A percentile compares a stretch with the other conserved stretches of the same genome.
Conservation (phyloP, 768 basidiomycete species). For the Lentinula boryana region DNA sequence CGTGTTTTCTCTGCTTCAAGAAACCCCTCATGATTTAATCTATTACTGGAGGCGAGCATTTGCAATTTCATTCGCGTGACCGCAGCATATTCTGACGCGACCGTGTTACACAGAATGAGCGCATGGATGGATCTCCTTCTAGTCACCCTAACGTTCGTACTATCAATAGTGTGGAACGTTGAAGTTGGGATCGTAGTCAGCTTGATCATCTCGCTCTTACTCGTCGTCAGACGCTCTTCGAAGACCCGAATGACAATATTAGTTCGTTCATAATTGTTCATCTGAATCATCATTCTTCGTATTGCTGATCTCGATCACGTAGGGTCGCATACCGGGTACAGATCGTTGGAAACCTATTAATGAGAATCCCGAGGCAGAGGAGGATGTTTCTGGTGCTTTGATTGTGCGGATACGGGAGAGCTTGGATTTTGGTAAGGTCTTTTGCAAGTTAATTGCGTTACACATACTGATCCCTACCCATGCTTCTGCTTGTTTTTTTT, state of each 20-base stretch:
- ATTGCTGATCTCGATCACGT: not conserved
- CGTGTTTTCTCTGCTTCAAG: conserved; percentile 76
- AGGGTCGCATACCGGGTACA: conserved; percentile 88
- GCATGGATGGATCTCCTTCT: conserved; percentile 89
- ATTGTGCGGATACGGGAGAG: conserved; percentile 89
- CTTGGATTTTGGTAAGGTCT: conserved; percentile 74
- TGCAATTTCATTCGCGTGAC: not conserved
- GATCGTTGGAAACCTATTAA: conserved; percentile 87
- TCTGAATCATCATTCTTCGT: not conserved
- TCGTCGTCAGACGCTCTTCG: conserved; percentile 88
- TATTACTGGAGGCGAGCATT: conserved; percentile 72
- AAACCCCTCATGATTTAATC: conserved; percentile 80
- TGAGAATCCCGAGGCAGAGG: conserved; percentile 79
- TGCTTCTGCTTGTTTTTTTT: not conserved
- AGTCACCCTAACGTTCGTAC: conserved; percentile 82
- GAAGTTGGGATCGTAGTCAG: conserved; percentile 92
- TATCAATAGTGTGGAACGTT: conserved; percentile 85
- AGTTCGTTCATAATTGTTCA: conserved; percentile 33
- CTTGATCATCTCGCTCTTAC: conserved; percentile 77
- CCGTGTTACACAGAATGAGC: conserved; percentile 49
- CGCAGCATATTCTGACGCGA: not conserved
- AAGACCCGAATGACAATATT: conserved; percentile 88
- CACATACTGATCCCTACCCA: not conserved
- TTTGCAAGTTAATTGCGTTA: not conserved
- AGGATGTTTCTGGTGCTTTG: conserved; percentile 74